Evolutionary conservation across 495 filamentous ascomycete species (phyloP), one percentile per base, ranked within the genome.

Genomic region (Rhizodiscina lignyota): DNA sequence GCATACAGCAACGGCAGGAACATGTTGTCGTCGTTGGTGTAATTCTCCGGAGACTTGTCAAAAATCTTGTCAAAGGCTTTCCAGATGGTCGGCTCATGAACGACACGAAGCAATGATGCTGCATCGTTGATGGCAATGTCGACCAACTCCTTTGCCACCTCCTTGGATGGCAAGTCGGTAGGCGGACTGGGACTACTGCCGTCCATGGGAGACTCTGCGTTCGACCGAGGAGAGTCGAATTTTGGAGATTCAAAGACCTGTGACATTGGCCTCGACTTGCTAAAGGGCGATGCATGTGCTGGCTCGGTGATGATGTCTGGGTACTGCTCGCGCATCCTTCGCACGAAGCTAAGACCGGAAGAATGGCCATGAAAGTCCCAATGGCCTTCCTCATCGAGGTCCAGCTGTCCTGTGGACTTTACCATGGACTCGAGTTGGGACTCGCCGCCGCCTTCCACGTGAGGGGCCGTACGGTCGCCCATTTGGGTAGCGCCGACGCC

Each of bases 291-390:
- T n/a, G 44, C 37, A 5, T 45, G 47, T 5, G 48, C 42, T 2
- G 60, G 49, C 0, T 61, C 55, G 0, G 71, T 72, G 22, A 71
- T 57, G 13, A 77, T 43, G 31, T 80, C 65, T 13, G 24, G 24
- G 39, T 93, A 77, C 50, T 94, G 81, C 45, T 84, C 80, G 39
- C 83, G 74, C 67, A 97, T 72, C 24, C 80, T 72, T 42, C 70
- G 65, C 34, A 94, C 66, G 55, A 93, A 96, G 39, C 83, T 78
- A 31, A 87, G 64, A 0, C 89, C 85, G 3, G 89, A 97, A 0
- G 87, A 94, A 39, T 82, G 82, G 27, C 89, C 89, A 50, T 89
- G 81, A 46, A 92, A 97, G 50, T 94, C 89, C 75, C 82, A 92
- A 44, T 92, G 68, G 15, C 87, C 87, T 43, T 74, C 69, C 43